Evolutionary conservation across 306 rosid genomes (phyloP).

Genomic region (Lotus japonicus): DNA sequence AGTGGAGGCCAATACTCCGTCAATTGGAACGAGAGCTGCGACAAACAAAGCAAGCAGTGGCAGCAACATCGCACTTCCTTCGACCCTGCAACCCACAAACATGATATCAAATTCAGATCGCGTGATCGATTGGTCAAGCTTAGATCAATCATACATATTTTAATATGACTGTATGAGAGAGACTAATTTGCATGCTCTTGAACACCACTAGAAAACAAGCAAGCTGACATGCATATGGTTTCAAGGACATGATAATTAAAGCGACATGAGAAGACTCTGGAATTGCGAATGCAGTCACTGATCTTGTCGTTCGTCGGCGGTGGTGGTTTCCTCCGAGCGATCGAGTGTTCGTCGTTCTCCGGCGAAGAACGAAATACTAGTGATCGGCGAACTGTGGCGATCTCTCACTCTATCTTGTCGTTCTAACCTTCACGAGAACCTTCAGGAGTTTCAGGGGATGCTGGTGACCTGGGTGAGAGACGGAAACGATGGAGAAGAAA

Average conservation of each 20-base stretch:
- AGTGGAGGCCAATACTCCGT: constrained; percentile 45
- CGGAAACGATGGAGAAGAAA: no score
- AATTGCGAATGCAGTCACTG: constrained; percentile 65
- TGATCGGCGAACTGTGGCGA: constrained; percentile 75
- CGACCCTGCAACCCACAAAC: constrained; percentile 16
- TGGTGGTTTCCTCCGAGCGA: constrained; percentile 59
- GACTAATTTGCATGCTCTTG: constrained; percentile 15
- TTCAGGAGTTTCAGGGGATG: no score
- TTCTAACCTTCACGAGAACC: no score
- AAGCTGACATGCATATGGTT: not conserved
- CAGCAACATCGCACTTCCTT: constrained; percentile 28
- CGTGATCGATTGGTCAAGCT: not conserved
- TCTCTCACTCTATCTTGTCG: no score
- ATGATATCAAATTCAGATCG: no score
- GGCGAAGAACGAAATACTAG: constrained; percentile 75
- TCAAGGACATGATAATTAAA: constrained; percentile 8
- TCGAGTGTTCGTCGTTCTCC: constrained; percentile 53
- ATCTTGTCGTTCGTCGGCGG: no score
- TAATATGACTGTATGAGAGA: no score
- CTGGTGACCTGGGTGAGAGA: no score
- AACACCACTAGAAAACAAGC: not conserved
- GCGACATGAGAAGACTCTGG: constrained; percentile 59
- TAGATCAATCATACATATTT: no score
- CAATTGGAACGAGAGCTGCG: constrained; percentile 28
- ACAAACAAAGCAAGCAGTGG: constrained; percentile 36